A percentile compares a stretch with the other conserved stretches of the same genome.
Evolutionary conservation across 2,329 filamentous ascomycete species (phyloP).

Genomic region (Lachnum nothofagi): DNA sequence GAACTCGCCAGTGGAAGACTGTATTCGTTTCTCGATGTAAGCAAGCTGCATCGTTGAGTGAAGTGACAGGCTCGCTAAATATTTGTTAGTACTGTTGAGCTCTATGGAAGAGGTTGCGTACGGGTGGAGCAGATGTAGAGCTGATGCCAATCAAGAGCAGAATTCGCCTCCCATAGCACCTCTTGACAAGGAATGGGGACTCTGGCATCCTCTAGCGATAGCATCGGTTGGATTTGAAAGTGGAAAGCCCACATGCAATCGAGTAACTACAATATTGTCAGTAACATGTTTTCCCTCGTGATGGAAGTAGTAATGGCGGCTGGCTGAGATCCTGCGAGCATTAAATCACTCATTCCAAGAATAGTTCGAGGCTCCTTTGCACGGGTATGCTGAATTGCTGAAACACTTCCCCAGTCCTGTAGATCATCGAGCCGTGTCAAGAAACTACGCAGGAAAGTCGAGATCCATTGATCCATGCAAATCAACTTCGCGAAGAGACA

Average conservation of each 20-base stretch:
- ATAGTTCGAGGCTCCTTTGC: too few species aligned
- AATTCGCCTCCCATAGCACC: slow-evolving; percentile 36
- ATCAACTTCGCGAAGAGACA: background rate
- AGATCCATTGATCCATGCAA: too few species aligned
- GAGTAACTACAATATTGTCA: slow-evolving; percentile 36
- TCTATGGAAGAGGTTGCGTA: slow-evolving; percentile 11
- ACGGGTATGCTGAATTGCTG: too few species aligned
- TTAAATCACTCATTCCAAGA: too few species aligned
- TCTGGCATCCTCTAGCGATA: slow-evolving; percentile 38
- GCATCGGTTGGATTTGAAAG: slow-evolving; percentile 33
- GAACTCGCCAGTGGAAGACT: slow-evolving; percentile 43
- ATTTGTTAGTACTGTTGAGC: background rate
- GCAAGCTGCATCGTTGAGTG: slow-evolving; percentile 40
- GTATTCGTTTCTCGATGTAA: slow-evolving; percentile 45
- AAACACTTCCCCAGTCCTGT: too few species aligned
- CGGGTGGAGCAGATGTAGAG: slow-evolving; percentile 17
- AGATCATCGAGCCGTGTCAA: background rate
- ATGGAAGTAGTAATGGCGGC: too few species aligned
- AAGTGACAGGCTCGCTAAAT: slow-evolving; percentile 34
- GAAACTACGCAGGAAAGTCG: background rate
- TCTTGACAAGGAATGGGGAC: slow-evolving; percentile 38
- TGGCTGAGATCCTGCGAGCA: too few species aligned
- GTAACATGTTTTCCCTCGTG: too few species aligned
- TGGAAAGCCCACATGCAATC: slow-evolving; percentile 39
- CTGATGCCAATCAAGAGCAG: slow-evolving; percentile 32